Evolutionary conservation across 495 filamentous ascomycete genomes (phyloP).

Genomic region (Lasiosphaeria ovina): DNA sequence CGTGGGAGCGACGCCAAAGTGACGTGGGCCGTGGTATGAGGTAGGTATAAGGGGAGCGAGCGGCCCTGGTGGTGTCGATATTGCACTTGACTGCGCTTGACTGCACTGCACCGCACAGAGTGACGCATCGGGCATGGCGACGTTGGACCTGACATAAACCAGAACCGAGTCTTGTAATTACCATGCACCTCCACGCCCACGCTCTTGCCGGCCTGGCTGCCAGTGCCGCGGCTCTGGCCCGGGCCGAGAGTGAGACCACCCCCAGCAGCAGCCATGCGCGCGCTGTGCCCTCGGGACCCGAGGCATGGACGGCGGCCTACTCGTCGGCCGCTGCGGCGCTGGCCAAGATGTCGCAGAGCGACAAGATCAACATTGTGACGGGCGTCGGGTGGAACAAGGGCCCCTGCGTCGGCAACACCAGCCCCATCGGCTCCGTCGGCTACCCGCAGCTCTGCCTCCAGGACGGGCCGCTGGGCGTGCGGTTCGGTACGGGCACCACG

Average conservation of each 20-base stretch:
- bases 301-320: conserved; percentile 54
- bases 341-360: conserved; percentile 51
- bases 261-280: conserved; percentile 10
- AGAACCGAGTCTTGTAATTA: neutral
- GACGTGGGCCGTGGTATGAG: neutral
- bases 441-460: conserved; percentile 60
- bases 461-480: conserved; percentile 56
- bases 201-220: conserved; percentile 1
- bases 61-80: conserved; percentile 2
- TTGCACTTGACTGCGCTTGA: neutral
- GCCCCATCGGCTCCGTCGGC: conserved; percentile 49
- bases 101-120: neutral
- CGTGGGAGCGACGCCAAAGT: neutral
- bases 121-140: neutral
- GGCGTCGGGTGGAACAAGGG: conserved; percentile 64
- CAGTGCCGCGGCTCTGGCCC: neutral
- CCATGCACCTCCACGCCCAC: neutral
- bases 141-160: neutral
- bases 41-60: neutral
- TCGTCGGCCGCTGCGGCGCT: conserved; percentile 55
- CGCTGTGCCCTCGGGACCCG: conserved; percentile 16
- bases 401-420: conserved; percentile 65
- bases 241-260: conserved; percentile 3
- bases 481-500: conserved; percentile 39
- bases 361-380: conserved; percentile 63